A percentile compares a stretch with the other conserved stretches of the same genome.
Evolutionary conservation across 495 filamentous ascomycete genomes (phyloP).

Genomic region (Penicillium dipodomyicola): DNA sequence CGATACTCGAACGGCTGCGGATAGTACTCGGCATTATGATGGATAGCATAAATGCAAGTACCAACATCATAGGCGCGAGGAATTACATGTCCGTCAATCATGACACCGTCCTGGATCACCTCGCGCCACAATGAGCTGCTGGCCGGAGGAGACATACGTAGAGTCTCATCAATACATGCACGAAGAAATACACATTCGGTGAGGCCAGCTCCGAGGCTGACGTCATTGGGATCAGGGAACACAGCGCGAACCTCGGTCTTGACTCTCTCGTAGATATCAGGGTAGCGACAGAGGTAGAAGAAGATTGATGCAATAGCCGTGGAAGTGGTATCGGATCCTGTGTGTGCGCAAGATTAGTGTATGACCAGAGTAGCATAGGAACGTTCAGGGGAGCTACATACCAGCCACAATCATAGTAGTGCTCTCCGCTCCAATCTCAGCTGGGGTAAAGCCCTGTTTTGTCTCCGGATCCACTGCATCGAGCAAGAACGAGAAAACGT

Average conservation of each 20-base stretch:
- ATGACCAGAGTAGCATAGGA: too few species aligned
- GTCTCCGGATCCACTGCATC: conserved; percentile 59
- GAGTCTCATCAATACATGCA: conserved; percentile 55
- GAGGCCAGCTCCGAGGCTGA: conserved; percentile 42
- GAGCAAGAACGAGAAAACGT: conserved; percentile 62
- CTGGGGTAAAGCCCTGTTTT: conserved; percentile 51
- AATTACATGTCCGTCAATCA: conserved; percentile 41
- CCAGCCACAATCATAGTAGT: conserved; percentile 44
- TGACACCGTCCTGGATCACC: conserved; percentile 42
- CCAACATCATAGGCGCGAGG: conserved; percentile 41
- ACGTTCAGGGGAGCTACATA: not conserved
- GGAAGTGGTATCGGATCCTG: conserved; percentile 19
- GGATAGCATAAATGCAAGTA: conserved; percentile 43
- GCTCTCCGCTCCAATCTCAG: conserved; percentile 58
- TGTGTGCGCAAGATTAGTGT: not conserved
- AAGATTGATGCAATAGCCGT: conserved; percentile 37
- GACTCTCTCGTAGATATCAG: conserved; percentile 30
- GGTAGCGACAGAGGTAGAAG: conserved; percentile 51
- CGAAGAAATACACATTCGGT: conserved; percentile 43
- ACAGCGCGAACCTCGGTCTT: conserved; percentile 38
- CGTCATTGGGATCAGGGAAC: conserved; percentile 41
- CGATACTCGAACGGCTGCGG: conserved; percentile 36
- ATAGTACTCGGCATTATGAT: conserved; percentile 44
- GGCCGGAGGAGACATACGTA: conserved; percentile 55
- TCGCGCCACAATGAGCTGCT: conserved; percentile 44